Conservation (phyloP, 2,329 filamentous ascomycete species). For the Rugonectria rugulosa region DNA sequence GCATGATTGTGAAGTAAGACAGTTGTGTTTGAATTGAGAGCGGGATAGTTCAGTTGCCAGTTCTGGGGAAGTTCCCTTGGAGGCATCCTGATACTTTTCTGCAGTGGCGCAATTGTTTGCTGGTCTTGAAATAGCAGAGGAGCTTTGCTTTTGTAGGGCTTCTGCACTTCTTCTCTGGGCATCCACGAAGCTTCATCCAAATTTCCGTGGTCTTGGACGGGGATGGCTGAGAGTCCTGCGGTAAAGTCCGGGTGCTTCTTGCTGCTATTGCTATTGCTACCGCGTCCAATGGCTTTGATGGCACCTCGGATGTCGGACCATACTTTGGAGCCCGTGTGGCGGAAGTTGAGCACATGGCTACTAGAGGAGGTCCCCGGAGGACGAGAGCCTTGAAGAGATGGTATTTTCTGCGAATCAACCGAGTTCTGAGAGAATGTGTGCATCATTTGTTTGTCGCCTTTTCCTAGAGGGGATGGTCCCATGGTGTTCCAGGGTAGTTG, state of each 20-base stretch:
- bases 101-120: background rate
- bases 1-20: constrained; percentile 37
- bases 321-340: constrained; percentile 40
- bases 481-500: constrained; percentile 35
- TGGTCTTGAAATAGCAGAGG: background rate
- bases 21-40: constrained; percentile 39
- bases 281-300: constrained; percentile 43
- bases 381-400: constrained; percentile 10
- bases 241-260: constrained; percentile 8
- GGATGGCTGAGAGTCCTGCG: background rate
- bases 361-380: constrained; percentile 17
- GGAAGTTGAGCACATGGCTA: constrained; percentile 32
- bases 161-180: background rate
- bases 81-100: constrained; percentile 27
- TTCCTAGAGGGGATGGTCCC: constrained; percentile 37
- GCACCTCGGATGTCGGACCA: constrained; percentile 47
- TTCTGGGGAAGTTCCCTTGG: constrained; percentile 39
- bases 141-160: constrained; percentile 22
- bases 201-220: constrained; percentile 33
- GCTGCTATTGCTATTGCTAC: constrained; percentile 38
- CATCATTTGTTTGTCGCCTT: constrained; percentile 36
- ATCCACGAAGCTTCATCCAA: constrained; percentile 28
- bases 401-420: constrained; percentile 13
- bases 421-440: constrained; percentile 28
- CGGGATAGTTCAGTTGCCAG: constrained; percentile 36